A percentile compares a stretch with the other conserved stretches of the same genome.
Evolutionary conservation across 768 basidiomycete species (phyloP).

Genomic region (Cystobasidium tubakii): DNA sequence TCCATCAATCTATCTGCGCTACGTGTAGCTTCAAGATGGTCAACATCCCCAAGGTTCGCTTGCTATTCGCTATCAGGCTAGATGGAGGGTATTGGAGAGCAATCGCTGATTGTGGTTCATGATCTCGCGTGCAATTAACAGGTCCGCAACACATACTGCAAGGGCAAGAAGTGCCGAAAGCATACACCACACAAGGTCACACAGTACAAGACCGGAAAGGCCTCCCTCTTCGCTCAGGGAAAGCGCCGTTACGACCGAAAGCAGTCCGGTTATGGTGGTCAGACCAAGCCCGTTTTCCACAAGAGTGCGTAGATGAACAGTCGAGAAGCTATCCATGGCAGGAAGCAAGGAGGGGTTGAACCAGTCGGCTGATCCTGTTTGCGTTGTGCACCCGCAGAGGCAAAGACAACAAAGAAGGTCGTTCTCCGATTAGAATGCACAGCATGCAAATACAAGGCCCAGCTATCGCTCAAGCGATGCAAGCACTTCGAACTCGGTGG

Average conservation of each 20-base stretch:
- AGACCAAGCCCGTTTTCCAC: conserved; percentile 62
- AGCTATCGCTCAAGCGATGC: conserved; percentile 88
- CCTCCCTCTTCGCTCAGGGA: conserved; percentile 94
- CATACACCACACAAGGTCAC: conserved; percentile 96
- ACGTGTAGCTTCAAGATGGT: conserved; percentile 22
- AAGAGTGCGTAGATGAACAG: conserved; percentile 64
- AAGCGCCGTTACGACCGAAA: conserved; percentile 99
- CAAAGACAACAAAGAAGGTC: conserved; percentile 99
- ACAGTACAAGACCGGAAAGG: conserved; percentile 99
- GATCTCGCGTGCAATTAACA: neutral
- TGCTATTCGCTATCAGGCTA: neutral
- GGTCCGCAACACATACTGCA: conserved; percentile 30
- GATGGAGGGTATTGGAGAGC: neutral
- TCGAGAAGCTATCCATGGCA: neutral
- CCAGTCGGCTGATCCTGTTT: neutral
- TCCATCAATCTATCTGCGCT: neutral
- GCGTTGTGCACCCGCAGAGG: conserved; percentile 53
- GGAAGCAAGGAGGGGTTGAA: neutral
- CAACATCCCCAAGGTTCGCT: conserved; percentile 34
- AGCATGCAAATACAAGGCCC: conserved; percentile 82
- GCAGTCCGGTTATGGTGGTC: conserved; percentile 50
- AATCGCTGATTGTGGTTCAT: neutral
- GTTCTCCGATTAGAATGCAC: conserved; percentile 97
- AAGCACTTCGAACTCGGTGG: conserved; percentile 86
- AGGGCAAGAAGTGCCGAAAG: conserved; percentile 34